Conservation (phyloP, 2,329 filamentous ascomycete genomes). For the Sarocladium kiliense region DNA sequence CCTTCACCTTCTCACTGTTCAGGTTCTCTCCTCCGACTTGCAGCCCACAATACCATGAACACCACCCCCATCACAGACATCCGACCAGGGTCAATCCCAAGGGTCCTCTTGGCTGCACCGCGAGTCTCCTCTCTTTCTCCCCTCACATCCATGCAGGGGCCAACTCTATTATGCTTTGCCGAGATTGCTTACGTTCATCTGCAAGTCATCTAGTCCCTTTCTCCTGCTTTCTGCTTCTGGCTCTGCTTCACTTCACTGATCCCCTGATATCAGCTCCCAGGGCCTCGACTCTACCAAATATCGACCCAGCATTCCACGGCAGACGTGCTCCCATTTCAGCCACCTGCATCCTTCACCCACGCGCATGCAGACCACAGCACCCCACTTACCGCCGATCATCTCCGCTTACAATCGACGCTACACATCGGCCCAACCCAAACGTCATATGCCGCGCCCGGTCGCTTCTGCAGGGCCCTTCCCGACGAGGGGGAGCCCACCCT, state of each 20-base stretch:
- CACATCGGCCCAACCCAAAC: conserved; percentile 13
- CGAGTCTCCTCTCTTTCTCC: background rate
- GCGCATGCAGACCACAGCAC: background rate
- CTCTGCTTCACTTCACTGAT: background rate
- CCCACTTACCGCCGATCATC: conserved; percentile 23
- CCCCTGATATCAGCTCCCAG: background rate
- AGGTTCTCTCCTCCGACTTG: background rate
- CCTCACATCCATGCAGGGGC: conserved; percentile 6
- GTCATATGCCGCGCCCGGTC: background rate
- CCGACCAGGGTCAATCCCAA: background rate
- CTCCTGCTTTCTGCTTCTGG: too few species aligned
- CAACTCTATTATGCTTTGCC: background rate
- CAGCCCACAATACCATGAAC: background rate
- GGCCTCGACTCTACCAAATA: background rate
- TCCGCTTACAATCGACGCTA: conserved; percentile 26
- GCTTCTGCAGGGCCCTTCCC: background rate
- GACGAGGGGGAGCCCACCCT: background rate
- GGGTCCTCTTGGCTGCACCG: conserved; percentile 9
- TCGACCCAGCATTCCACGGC: background rate
- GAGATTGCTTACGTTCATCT: background rate
- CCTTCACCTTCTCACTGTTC: background rate
- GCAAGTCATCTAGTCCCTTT: background rate
- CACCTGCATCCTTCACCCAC: background rate
- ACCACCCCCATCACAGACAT: background rate
- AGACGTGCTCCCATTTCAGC: background rate